phyloP scores from a whole-genome alignment of 1,284 basidiomycete genomes.

The Melampsora americana region DNA sequence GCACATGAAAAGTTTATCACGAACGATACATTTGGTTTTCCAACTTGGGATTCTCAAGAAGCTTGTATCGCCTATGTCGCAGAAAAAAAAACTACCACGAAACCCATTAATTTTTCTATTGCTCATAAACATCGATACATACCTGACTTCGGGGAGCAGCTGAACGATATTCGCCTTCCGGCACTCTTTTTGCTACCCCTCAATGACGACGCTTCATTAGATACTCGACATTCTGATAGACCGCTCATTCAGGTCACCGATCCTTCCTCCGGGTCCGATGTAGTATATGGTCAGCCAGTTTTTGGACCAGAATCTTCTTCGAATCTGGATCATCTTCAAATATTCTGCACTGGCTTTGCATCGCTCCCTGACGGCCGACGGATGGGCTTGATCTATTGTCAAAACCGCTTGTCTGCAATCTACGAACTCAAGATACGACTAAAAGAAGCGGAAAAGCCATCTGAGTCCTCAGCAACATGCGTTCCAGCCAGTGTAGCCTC shows the following conservation, averaged over 20 bases:
- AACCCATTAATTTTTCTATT: not conserved
- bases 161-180: slow-evolving; percentile 14
- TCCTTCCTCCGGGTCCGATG: not conserved
- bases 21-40: slow-evolving; percentile 30
- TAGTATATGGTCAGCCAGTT: slow-evolving; percentile 21
- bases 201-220: not conserved
- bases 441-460: not conserved
- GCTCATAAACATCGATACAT: slow-evolving; percentile 24
- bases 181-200: slow-evolving; percentile 10
- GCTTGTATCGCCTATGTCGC: slow-evolving; percentile 23
- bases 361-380: slow-evolving; percentile 61
- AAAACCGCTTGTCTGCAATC: slow-evolving; percentile 63
- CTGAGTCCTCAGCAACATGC: slow-evolving; percentile 51
- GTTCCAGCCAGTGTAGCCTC: slow-evolving; percentile 3
- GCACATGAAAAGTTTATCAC: slow-evolving; percentile 18
- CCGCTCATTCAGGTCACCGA: slow-evolving; percentile 21
- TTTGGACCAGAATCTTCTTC: slow-evolving; percentile 1
- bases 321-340: slow-evolving; percentile 25
- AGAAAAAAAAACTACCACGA: not conserved
- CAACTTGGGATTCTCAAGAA: slow-evolving; percentile 27
- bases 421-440: slow-evolving; percentile 55
- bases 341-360: slow-evolving; percentile 66
- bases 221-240: not conserved
- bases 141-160: slow-evolving; percentile 38
- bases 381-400: slow-evolving; percentile 65